These are phyloP conservation scores for Leccinum griseonigrum DNA, from an alignment of 1,284 basidiomycete species.

Conservation along the genomic window DNA sequence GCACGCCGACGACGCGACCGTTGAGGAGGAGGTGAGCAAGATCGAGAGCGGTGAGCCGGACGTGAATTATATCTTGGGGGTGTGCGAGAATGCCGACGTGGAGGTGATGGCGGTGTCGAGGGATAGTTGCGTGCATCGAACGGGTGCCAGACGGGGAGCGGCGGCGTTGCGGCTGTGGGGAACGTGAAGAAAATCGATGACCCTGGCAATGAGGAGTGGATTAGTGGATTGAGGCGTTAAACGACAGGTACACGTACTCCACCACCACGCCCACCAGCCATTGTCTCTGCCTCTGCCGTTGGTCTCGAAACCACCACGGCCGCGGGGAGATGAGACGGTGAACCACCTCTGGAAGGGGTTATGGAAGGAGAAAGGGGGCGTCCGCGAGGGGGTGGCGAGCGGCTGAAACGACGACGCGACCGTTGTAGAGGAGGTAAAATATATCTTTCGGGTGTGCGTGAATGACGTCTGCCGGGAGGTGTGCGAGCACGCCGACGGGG, in stretches of 20 bases:
- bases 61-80: slow-evolving; percentile 22
- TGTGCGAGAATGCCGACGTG: slow-evolving; percentile 35
- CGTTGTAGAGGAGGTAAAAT: no score
- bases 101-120: slow-evolving; percentile 36
- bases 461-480: slow-evolving; percentile 33
- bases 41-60: slow-evolving; percentile 26
- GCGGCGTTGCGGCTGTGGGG: slow-evolving; percentile 34
- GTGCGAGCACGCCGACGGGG: slow-evolving; percentile 36
- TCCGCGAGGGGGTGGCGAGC: no score
- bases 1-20: slow-evolving; percentile 30
- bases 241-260: slow-evolving; percentile 28
- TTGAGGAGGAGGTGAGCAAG: slow-evolving; percentile 32
- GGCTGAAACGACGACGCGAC: no score
- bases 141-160: slow-evolving; percentile 35
- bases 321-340: slow-evolving; percentile 23
- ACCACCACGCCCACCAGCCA: slow-evolving; percentile 38
- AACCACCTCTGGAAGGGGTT: no score
- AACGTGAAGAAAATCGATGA: slow-evolving; percentile 41
- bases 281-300: slow-evolving; percentile 38
- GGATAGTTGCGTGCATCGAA: slow-evolving; percentile 41
- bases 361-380: no score
- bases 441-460: slow-evolving; percentile 33
- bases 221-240: slow-evolving; percentile 7
- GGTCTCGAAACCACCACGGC: slow-evolving; percentile 41
- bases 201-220: slow-evolving; percentile 29